Evolutionary conservation across 495 filamentous ascomycete genomes (phyloP).

Genomic region (Trichoderma virens): DNA sequence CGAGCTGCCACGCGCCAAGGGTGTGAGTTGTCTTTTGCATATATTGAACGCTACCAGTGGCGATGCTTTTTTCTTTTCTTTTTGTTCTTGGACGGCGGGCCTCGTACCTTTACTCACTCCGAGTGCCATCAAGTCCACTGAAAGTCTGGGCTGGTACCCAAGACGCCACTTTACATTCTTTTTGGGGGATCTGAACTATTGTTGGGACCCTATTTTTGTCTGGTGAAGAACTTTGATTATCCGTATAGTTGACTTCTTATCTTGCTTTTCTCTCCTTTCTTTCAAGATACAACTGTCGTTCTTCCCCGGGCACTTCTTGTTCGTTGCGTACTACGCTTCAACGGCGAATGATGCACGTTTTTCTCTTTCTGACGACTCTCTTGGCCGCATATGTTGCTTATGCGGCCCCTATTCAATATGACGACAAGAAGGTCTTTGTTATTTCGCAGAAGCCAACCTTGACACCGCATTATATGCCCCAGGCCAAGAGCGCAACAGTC

Average conservation of each 20-base stretch:
- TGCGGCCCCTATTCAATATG: not conserved
- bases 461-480: not conserved
- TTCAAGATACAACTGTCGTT: not conserved
- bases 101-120: not conserved
- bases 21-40: not conserved
- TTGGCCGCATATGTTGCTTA: not conserved
- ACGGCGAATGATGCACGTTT: not conserved
- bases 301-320: not conserved
- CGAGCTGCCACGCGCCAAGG: not conserved
- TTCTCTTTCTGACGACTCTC: not conserved
- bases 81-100: not conserved
- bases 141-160: not conserved
- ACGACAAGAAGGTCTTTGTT: not conserved
- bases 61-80: not conserved
- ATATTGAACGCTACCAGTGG: not conserved
- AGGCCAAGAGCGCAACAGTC: slow-evolving; percentile 14
- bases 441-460: not conserved
- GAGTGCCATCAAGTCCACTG: not conserved
- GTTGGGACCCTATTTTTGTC: not conserved
- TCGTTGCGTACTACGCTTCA: not conserved
- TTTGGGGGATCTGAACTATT: not conserved
- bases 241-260: too few species aligned
- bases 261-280: too few species aligned
- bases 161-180: not conserved
- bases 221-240: too few species aligned